Conservation (phyloP, 805 yeast species). For the Spathaspora girioi region DNA sequence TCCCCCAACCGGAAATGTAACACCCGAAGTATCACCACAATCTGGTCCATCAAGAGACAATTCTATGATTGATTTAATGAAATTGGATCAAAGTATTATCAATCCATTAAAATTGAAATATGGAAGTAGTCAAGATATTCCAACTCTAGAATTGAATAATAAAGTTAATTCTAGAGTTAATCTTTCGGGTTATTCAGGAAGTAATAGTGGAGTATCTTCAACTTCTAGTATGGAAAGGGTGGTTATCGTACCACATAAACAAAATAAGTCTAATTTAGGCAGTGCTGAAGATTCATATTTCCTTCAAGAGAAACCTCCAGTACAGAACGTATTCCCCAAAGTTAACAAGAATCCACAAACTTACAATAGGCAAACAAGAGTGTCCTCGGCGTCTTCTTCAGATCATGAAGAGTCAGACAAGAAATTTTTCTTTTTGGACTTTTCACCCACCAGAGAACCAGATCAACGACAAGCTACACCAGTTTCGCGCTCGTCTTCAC, state of each 20-base stretch:
- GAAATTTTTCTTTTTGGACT: background rate
- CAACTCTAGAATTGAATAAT: slow-evolving; percentile 33
- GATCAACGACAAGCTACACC: background rate
- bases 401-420: background rate
- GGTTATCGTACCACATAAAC: too few species aligned
- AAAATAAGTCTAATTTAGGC: background rate
- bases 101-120: slow-evolving; percentile 37
- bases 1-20: slow-evolving; percentile 31
- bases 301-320: slow-evolving; percentile 13
- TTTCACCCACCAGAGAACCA: background rate
- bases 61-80: slow-evolving; percentile 37
- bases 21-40: slow-evolving; percentile 41
- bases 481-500: background rate
- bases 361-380: background rate
- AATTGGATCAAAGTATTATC: slow-evolving; percentile 32
- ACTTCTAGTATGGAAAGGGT: slow-evolving; percentile 1
- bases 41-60: slow-evolving; percentile 40
- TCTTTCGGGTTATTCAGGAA: slow-evolving; percentile 8
- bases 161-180: slow-evolving; percentile 36
- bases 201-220: slow-evolving; percentile 9
- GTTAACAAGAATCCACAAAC: slow-evolving; percentile 10
- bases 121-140: slow-evolving; percentile 35
- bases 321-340: slow-evolving; percentile 10
- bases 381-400: background rate
- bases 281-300: slow-evolving; percentile 19